Evolutionary conservation across 2,329 filamentous ascomycete species (phyloP).

Genomic region (Monosporascus sp.): DNA sequence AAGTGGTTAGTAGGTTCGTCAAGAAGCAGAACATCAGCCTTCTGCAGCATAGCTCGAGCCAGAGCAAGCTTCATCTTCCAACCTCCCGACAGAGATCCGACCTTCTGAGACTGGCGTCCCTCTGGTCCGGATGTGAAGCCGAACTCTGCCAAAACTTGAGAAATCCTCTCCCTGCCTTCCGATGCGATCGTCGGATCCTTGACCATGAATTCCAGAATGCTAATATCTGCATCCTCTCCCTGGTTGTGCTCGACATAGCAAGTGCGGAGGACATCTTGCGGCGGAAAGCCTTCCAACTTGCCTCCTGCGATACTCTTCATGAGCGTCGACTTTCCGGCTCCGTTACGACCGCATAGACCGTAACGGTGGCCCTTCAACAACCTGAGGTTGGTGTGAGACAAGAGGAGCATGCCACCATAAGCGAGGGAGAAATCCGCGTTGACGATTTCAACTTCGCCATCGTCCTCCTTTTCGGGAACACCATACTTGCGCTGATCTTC

Average conservation of each 20-base stretch:
- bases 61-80: slow-evolving; percentile 99
- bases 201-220: slow-evolving; percentile 85
- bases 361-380: slow-evolving; percentile 96
- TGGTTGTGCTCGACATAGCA: slow-evolving; percentile 99
- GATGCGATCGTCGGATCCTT: slow-evolving; percentile 83
- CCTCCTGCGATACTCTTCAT: slow-evolving; percentile 95
- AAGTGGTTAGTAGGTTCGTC: slow-evolving; percentile 99
- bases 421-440: slow-evolving; percentile 97
- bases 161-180: slow-evolving; percentile 75
- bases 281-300: slow-evolving; percentile 94
- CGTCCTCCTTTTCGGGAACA: slow-evolving; percentile 77
- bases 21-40: slow-evolving; percentile 90
- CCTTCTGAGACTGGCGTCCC: slow-evolving; percentile 80
- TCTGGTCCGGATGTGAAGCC: slow-evolving; percentile 89
- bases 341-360: slow-evolving; percentile 93
- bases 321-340: slow-evolving; percentile 96
- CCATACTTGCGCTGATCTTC: slow-evolving; percentile 88
- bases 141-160: slow-evolving; percentile 78
- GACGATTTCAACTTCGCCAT: slow-evolving; percentile 92
- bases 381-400: slow-evolving; percentile 92
- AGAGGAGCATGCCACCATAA: slow-evolving; percentile 93
- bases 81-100: slow-evolving; percentile 91
- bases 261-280: slow-evolving; percentile 85
- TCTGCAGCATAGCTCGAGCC: slow-evolving; percentile 92
- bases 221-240: slow-evolving; percentile 94